phyloP scores from a whole-genome alignment of 495 filamentous ascomycete genomes.

The Collariella sp. region DNA sequence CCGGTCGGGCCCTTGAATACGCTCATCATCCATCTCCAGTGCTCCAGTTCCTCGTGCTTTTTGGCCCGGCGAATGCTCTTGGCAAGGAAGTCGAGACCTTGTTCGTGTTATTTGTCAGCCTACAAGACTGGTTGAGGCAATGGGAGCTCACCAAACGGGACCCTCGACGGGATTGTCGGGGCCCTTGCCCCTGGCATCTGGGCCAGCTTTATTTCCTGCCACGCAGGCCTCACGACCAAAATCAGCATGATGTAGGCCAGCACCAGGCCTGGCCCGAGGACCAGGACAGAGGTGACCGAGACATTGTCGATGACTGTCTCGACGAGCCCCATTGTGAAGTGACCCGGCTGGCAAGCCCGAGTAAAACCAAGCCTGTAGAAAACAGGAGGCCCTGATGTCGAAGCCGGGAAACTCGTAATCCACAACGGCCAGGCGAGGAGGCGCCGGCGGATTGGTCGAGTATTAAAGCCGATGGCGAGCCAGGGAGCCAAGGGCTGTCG shows the following conservation, averaged over 20 bases:
- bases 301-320: constrained; percentile 29
- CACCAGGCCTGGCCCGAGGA: constrained; percentile 22
- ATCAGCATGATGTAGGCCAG: constrained; percentile 21
- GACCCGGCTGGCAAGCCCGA: not conserved
- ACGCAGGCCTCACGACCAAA: constrained; percentile 20
- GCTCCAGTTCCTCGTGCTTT: constrained; percentile 46
- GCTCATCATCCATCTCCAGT: constrained; percentile 49
- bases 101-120: not conserved
- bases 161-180: constrained; percentile 11
- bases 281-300: constrained; percentile 26
- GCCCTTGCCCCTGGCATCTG: constrained; percentile 32
- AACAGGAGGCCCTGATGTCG: no score
- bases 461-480: not conserved
- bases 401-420: not conserved
- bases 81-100: constrained; percentile 57
- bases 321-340: constrained; percentile 34
- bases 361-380: no score
- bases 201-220: constrained; percentile 31
- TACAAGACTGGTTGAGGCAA: no score
- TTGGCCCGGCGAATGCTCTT: constrained; percentile 42
- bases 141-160: constrained; percentile 25
- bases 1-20: constrained; percentile 41
- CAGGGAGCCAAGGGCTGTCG: not conserved
- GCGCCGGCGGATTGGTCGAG: not conserved
- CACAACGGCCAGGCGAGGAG: not conserved